phyloP scores from a whole-genome alignment of 75 land plant species.

The Chamaecyparis obtusa region DNA sequence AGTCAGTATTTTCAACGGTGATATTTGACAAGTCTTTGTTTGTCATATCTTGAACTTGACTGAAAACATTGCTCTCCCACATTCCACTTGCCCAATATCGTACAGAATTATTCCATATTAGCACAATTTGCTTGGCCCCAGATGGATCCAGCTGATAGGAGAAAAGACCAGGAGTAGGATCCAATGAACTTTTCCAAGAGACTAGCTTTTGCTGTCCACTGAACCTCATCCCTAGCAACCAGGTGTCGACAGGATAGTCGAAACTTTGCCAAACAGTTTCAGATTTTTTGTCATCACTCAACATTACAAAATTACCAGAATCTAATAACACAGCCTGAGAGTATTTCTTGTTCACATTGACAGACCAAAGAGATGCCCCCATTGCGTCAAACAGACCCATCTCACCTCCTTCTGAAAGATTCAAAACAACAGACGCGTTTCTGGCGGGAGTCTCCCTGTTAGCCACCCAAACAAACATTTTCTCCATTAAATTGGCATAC shows the following conservation, averaged over 20 bases:
- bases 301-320: conserved; percentile 14
- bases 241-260: conserved; percentile 54
- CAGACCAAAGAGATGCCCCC: neutral
- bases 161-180: conserved; percentile 18
- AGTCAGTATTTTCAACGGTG: neutral
- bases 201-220: conserved; percentile 11
- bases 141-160: conserved; percentile 4
- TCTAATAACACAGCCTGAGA: neutral
- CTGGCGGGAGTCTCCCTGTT: neutral
- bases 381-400: neutral
- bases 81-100: conserved; percentile 22
- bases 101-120: conserved; percentile 13
- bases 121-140: conserved; percentile 13
- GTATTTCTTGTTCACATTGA: neutral
- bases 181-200: conserved; percentile 22
- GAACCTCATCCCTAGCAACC: conserved; percentile 55
- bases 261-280: conserved; percentile 64
- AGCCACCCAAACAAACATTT: neutral
- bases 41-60: neutral
- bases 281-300: neutral
- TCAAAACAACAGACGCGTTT: neutral
- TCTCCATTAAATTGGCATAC: neutral
- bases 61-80: neutral
- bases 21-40: neutral
- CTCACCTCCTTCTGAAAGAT: neutral